Percentiles rank a stretch among this genome's conserved stretches.
These are phyloP conservation scores for Phalaenopsis equestris DNA, from an alignment of 106 monocot species.

Conservation along the genomic window DNA sequence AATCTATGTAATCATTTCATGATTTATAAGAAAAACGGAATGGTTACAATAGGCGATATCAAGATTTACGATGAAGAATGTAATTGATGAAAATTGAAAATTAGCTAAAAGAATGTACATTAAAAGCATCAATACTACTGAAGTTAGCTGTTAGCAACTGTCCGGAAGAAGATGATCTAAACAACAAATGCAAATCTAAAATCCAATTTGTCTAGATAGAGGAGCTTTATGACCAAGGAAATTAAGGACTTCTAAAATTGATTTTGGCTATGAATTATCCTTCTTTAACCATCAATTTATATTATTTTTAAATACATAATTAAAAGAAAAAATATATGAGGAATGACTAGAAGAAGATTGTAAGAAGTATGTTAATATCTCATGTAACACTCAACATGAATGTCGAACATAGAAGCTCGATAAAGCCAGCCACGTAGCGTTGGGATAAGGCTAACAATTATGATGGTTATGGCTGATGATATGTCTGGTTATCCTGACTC, in stretches of 20 bases:
- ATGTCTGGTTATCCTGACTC: not conserved
- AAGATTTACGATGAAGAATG: not conserved
- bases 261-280: not conserved
- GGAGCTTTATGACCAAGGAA: not conserved
- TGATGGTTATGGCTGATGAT: not conserved
- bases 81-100: not conserved
- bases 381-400: not conserved
- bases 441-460: not conserved
- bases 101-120: not conserved
- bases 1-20: not conserved
- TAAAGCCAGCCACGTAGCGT: not conserved
- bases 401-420: not conserved
- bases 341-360: not conserved
- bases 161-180: not conserved
- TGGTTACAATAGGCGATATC: not conserved
- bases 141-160: not conserved
- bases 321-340: not conserved
- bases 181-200: not conserved
- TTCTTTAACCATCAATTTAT: not conserved
- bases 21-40: not conserved
- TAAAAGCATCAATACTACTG: not conserved
- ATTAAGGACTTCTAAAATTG: not conserved
- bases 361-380: not conserved
- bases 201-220: not conserved
- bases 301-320: not conserved